Conservation (phyloP, 2,329 filamentous ascomycete genomes). For the Aspergillus arachidicola region DNA sequence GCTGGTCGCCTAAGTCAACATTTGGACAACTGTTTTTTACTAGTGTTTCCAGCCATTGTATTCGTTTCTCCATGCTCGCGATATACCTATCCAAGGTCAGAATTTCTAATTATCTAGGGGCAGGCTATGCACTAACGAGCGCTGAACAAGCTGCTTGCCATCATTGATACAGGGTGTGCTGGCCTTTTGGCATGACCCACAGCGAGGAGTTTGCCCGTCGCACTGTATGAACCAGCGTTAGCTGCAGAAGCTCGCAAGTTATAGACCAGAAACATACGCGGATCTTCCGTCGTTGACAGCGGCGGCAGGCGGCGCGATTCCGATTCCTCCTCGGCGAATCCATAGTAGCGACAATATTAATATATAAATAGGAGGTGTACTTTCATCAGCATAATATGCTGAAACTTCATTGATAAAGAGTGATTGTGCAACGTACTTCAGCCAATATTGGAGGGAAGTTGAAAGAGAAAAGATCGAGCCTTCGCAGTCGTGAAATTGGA, state of each 20-base stretch:
- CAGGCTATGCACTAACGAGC: slow-evolving; percentile 37
- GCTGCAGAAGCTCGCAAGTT: not conserved
- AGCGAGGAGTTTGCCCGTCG: slow-evolving; percentile 47
- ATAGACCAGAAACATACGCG: slow-evolving; percentile 35
- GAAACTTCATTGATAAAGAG: not conserved
- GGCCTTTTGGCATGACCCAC: slow-evolving; percentile 49
- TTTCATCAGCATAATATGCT: not conserved
- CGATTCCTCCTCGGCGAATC: slow-evolving; percentile 31
- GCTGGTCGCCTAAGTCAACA: slow-evolving; percentile 41
- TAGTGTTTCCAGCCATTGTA: slow-evolving; percentile 53
- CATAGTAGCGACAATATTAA: slow-evolving; percentile 17
- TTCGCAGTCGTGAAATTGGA: not conserved
- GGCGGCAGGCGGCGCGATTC: slow-evolving; percentile 36
- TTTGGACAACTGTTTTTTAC: slow-evolving; percentile 47
- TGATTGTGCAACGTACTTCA: not conserved
- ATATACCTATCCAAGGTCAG: slow-evolving; percentile 32
- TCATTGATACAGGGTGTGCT: slow-evolving; percentile 48
- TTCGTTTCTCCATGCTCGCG: slow-evolving; percentile 43
- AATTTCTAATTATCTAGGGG: too few species aligned
- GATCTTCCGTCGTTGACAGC: slow-evolving; percentile 56
- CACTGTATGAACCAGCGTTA: slow-evolving; percentile 38
- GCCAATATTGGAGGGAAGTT: not conserved
- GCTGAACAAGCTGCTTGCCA: slow-evolving; percentile 48
- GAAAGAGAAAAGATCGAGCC: not conserved
- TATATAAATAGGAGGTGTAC: not conserved